A percentile compares a stretch with the other conserved stretches of the same genome.
Evolutionary conservation across 2,329 filamentous ascomycete genomes (phyloP).

Genomic region (Chaetomium strumarium): DNA sequence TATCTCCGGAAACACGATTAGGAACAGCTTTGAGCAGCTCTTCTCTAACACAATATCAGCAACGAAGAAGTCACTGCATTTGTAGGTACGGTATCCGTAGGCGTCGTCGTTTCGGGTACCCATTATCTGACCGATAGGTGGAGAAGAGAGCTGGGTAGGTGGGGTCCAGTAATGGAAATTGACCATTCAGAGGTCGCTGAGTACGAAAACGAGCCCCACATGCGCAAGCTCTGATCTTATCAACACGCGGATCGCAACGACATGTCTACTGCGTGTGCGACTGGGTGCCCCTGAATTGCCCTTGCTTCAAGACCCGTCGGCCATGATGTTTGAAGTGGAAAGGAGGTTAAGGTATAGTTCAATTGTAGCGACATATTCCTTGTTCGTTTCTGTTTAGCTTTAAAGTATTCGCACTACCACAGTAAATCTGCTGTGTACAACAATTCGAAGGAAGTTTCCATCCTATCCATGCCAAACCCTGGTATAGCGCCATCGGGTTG

Average conservation of each 20-base stretch:
- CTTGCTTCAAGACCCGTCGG: no score
- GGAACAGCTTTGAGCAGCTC: neutral
- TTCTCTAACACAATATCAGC: no score
- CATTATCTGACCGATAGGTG: neutral
- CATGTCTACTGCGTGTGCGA: neutral
- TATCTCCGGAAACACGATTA: neutral
- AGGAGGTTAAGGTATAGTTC: no score
- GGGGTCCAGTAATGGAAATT: neutral
- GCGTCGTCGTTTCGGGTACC: neutral
- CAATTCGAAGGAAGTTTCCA: no score
- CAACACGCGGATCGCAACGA: neutral
- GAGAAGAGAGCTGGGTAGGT: neutral
- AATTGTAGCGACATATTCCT: no score
- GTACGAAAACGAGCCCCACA: slow-evolving; percentile 11
- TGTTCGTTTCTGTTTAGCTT: no score
- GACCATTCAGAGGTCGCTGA: slow-evolving; percentile 1
- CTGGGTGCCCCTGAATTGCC: neutral
- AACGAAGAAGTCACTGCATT: neutral
- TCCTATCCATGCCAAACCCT: no score
- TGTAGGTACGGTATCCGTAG: neutral
- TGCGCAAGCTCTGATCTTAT: neutral
- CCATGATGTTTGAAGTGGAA: no score
- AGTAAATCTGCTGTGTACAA: no score
- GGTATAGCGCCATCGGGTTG: no score
- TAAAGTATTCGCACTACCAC: no score